Conservation (phyloP, 163 green algal genomes). For the Scenedesmus sp. region DNA sequence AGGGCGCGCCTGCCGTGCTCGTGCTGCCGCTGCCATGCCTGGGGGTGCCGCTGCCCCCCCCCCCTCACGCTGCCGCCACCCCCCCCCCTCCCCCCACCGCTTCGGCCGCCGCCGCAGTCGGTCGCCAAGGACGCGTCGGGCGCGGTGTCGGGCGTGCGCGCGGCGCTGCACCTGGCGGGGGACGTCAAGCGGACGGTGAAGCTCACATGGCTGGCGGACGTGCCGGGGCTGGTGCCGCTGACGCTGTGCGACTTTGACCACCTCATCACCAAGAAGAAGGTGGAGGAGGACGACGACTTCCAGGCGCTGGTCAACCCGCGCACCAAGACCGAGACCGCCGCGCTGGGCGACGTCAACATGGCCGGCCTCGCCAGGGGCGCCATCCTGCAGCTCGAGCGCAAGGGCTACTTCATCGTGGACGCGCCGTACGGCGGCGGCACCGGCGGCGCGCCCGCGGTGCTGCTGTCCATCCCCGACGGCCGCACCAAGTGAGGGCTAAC, state of each 20-base stretch:
- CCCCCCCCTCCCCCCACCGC: too few species aligned
- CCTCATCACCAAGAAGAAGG: slow-evolving; percentile 86
- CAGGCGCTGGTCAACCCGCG: slow-evolving; percentile 76
- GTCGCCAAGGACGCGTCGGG: slow-evolving; percentile 60
- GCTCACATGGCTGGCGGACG: slow-evolving; percentile 92
- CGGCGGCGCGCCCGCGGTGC: slow-evolving; percentile 73
- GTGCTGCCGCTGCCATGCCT: too few species aligned
- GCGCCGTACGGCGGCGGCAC: slow-evolving; percentile 51
- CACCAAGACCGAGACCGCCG: slow-evolving; percentile 66
- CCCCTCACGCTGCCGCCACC: too few species aligned
- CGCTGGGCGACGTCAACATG: slow-evolving; percentile 95
- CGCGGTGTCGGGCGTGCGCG: slow-evolving; percentile 44
- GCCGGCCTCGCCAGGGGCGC: slow-evolving; percentile 89
- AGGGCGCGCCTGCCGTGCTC: slow-evolving; percentile 4
- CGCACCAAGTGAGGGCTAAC: too few species aligned
- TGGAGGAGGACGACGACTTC: slow-evolving; percentile 96
- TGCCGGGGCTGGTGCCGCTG: slow-evolving; percentile 71
- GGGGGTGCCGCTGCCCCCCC: too few species aligned
- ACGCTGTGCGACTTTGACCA: slow-evolving; percentile 81
- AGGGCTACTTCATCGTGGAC: slow-evolving; percentile 98
- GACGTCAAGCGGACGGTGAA: slow-evolving; percentile 97
- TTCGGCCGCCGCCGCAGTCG: background rate
- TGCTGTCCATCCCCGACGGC: slow-evolving; percentile 96
- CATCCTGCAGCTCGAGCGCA: slow-evolving; percentile 96
- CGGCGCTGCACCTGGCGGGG: slow-evolving; percentile 84